These are phyloP conservation scores for Monilinia aucupariae DNA, from an alignment of 2,329 filamentous ascomycete genomes.

Conservation along the genomic window DNA sequence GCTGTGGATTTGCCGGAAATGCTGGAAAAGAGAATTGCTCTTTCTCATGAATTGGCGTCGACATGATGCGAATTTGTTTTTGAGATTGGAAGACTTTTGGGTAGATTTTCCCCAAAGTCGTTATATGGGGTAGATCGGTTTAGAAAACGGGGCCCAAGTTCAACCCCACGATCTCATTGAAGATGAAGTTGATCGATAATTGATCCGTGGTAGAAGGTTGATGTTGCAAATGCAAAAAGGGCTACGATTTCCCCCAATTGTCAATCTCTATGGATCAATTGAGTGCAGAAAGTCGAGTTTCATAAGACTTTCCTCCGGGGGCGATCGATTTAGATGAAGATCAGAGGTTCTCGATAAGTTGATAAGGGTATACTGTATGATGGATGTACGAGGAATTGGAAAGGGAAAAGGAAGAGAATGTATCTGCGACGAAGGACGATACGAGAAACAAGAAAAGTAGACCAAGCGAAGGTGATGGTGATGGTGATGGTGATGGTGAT, in stretches of 20 bases:
- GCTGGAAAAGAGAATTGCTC: slow-evolving; percentile 34
- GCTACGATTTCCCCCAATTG: background rate
- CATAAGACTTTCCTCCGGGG: background rate
- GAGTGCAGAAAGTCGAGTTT: background rate
- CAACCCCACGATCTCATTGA: slow-evolving; percentile 11
- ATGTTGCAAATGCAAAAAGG: background rate
- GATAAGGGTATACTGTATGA: background rate
- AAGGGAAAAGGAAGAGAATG: background rate
- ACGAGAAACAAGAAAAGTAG: background rate
- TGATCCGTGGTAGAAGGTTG: background rate
- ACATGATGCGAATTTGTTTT: slow-evolving; percentile 23
- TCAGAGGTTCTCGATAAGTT: slow-evolving; percentile 5
- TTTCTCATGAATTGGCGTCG: slow-evolving; percentile 31
- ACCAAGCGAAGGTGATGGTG: slow-evolving; percentile 1
- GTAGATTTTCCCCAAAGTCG: background rate
- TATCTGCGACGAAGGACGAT: background rate
- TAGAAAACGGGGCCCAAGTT: slow-evolving; percentile 10
- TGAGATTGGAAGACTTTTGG: background rate
- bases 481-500: too few relatives aligned
- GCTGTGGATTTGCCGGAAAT: slow-evolving; percentile 23
- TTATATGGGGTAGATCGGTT: slow-evolving; percentile 6
- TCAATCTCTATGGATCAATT: background rate
- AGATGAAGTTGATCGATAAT: background rate
- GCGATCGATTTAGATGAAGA: slow-evolving; percentile 7
- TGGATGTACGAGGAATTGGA: background rate